phyloP scores from a whole-genome alignment of 805 yeast species.

The Spathaspora hagerdaliae region DNA sequence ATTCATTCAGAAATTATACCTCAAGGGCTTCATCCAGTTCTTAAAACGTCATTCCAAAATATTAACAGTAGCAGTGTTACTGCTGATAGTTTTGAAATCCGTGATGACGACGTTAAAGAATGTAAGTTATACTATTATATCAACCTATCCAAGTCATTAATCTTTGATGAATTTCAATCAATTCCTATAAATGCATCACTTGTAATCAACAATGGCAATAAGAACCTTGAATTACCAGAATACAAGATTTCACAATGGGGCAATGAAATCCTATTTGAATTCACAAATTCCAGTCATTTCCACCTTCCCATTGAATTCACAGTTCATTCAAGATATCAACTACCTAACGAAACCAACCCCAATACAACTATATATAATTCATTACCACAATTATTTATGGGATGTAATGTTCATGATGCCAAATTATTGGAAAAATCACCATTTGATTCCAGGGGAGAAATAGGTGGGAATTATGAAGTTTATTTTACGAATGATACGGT shows the following conservation, averaged over 20 bases:
- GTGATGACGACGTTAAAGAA: slow-evolving; percentile 20
- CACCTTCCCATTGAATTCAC: slow-evolving; percentile 18
- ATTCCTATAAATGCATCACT: slow-evolving; percentile 18
- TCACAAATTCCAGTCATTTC: slow-evolving; percentile 7
- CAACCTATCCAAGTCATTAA: slow-evolving; percentile 26
- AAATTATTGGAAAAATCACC: slow-evolving; percentile 31
- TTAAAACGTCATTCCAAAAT: slow-evolving; percentile 13
- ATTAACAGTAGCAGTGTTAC: neutral
- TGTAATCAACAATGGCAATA: slow-evolving; percentile 26
- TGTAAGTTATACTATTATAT: slow-evolving; percentile 34
- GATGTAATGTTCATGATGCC: slow-evolving; percentile 29
- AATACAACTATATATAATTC: slow-evolving; percentile 10
- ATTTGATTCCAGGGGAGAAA: slow-evolving; percentile 22
- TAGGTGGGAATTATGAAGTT: slow-evolving; percentile 29
- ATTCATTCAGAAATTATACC: slow-evolving; percentile 5
- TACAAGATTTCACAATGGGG: slow-evolving; percentile 38
- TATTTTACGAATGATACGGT: slow-evolving; percentile 39
- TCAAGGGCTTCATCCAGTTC: slow-evolving; percentile 37
- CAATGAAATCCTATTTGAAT: slow-evolving; percentile 30
- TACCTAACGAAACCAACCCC: slow-evolving; percentile 16
- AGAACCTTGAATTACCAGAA: slow-evolving; percentile 38
- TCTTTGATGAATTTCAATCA: slow-evolving; percentile 36
- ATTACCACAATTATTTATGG: slow-evolving; percentile 30
- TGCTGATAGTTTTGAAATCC: slow-evolving; percentile 1
- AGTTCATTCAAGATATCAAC: slow-evolving; percentile 39